Conservation (phyloP, 208 protist species). For the Crithidia sp. region DNA sequence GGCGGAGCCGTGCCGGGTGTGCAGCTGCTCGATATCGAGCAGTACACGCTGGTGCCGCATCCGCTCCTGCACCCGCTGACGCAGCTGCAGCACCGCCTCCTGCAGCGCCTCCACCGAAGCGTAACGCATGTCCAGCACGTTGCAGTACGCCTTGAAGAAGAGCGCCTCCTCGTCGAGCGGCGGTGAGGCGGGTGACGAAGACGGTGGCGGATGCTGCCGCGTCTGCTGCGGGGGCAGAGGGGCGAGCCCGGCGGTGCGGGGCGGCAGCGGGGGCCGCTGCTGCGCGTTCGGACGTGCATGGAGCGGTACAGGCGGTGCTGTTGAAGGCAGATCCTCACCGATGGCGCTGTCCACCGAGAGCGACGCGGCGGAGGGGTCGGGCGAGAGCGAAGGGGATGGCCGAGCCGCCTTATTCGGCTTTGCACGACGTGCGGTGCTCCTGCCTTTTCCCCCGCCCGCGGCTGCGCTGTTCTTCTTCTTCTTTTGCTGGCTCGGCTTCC, state of each 20-base stretch:
- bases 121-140: slow-evolving; percentile 77
- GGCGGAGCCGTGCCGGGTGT: slow-evolving; percentile 24
- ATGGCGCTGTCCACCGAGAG: too few relatives aligned
- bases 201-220: too few relatives aligned
- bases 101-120: slow-evolving; percentile 50
- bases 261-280: not conserved
- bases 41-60: slow-evolving; percentile 39
- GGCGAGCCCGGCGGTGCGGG: not conserved
- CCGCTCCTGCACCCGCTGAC: slow-evolving; percentile 49
- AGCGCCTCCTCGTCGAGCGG: slow-evolving; percentile 30
- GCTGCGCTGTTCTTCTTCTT: too few relatives aligned
- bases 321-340: not conserved
- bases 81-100: slow-evolving; percentile 46
- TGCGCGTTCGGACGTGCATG: not conserved
- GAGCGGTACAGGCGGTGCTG: slow-evolving; percentile 6
- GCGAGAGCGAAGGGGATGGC: not conserved
- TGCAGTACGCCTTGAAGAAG: slow-evolving; percentile 43
- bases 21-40: slow-evolving; percentile 25
- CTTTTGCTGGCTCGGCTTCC: too few relatives aligned
- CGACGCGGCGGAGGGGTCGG: not conserved
- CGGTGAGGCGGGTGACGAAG: not conserved
- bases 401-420: too few relatives aligned
- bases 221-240: not conserved
- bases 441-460: too few relatives aligned
- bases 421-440: too few relatives aligned